Base-by-base conservation (phyloP, 305 asterid genomes). In the Fraxinus dipetala region DNA sequence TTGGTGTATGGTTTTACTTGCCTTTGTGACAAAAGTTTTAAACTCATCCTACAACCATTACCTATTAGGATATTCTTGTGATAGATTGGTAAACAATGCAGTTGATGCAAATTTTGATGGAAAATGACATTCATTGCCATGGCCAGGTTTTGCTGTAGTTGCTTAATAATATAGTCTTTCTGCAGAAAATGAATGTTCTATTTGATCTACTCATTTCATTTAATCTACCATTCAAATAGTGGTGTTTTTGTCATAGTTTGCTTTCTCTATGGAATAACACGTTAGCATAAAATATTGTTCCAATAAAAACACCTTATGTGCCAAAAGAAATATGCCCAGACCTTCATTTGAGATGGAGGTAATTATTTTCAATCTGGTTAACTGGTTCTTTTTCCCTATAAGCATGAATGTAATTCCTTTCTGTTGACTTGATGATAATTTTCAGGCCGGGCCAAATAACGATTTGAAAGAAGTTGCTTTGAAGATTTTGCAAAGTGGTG, bases 381-480 rank as follows among this genome's bases (percentile, higher is more conserved):
- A 22, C 16, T 22, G 72, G 31, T 63, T 7, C 31, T 63, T 22
- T 22, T 63, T 63, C 6, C 34, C 34, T 63, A 22, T 81, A 48
- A 72, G 63, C 83, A 76, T 72, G 61, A 48, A 4, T 72, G 56
- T 75, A 78, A 74, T 54, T 59, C 85, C 73, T 80, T 80, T 82
- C 69, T 78, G 77, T 61, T 82, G 83, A 86, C 86, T 35, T 80
- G 77, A 78, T 65, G 82, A 81, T 75, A 75, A 81, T 84, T 84
- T 85, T 70, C 89, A 95, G 98, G 95, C 92, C 82, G 96, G 93
- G 76, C 98, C 98, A 74, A 93, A 93, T 79, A 92, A 90, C 80
- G 85, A 87, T 77, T 82, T 93, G 87, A 91, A 91, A 81, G 93
- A 92, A 61, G 90, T 94, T 82, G 91, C 96, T 69, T 86, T 88